A percentile compares a stretch with the other conserved stretches of the same genome.
Evolutionary conservation across 1,284 basidiomycete species (phyloP).

Genomic region (Ustilago sp.): DNA sequence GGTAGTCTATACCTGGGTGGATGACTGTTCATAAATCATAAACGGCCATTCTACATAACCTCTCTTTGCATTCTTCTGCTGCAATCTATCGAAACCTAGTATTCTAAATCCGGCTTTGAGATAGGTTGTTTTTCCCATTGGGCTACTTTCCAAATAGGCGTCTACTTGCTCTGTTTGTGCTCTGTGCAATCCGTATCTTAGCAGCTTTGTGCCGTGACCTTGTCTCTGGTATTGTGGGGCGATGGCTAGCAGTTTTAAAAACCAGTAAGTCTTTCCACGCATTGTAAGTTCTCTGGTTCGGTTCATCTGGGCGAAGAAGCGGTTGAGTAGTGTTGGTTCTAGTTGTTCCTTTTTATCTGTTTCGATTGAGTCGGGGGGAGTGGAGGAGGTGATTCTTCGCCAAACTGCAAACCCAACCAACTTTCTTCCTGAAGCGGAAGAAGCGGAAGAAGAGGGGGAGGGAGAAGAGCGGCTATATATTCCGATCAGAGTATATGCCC

Average conservation of each 20-base stretch:
- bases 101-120: slow-evolving; percentile 31
- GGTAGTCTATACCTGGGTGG: background rate
- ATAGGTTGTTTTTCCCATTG: slow-evolving; percentile 29
- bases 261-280: slow-evolving; percentile 21
- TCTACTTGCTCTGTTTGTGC: slow-evolving; percentile 9
- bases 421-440: background rate
- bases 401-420: slow-evolving; percentile 17
- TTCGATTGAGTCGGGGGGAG: background rate
- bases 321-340: slow-evolving; percentile 10
- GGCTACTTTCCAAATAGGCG: slow-evolving; percentile 31
- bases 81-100: slow-evolving; percentile 15
- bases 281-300: slow-evolving; percentile 14
- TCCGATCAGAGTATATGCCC: background rate
- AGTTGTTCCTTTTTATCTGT: background rate
- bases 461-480: background rate
- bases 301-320: slow-evolving; percentile 29
- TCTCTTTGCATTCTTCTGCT: slow-evolving; percentile 8
- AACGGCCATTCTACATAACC: slow-evolving; percentile 36
- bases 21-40: slow-evolving; percentile 19
- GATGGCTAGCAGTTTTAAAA: slow-evolving; percentile 30
- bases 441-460: background rate
- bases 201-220: slow-evolving; percentile 16
- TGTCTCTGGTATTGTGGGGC: slow-evolving; percentile 20
- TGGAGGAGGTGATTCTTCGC: background rate
- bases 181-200: slow-evolving; percentile 14